Evolutionary conservation across 495 filamentous ascomycete species (phyloP), one percentile per base, ranked within the genome.

Genomic region (Hyaloscypha finlandica): DNA sequence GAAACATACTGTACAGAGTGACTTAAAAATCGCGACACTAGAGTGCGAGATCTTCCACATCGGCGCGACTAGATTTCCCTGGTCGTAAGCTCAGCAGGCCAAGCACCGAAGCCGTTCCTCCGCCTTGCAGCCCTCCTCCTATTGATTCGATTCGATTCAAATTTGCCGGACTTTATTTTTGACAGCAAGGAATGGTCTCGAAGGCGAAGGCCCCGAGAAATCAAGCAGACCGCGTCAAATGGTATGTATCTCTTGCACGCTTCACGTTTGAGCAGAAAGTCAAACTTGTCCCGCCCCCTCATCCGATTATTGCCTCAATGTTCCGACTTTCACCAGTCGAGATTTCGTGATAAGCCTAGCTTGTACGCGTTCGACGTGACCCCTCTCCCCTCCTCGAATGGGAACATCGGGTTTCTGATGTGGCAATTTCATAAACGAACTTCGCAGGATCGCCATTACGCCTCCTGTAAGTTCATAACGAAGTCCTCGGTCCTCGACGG

Each of bases 51-150:
- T 5, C 16, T 22, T 14, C 33, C 29, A 8, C 37, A 65, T 16
- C 54, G 30, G 29, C 54, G 59, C 63, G 54, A 65, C n/a, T 65
- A 42, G 30, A 32, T 8, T 54, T 33, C 31, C 57, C 58, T 29
- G 51, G 59, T 63, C 65, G 51, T 63, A 31, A 35, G 65, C 65
- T 66, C 56, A 67, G 51, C 45, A 55, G 58, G 62, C 65, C 25
- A 25, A 25, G 25, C 25, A 25, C 25, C 25, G 25, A 63, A 56
- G 61, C 65, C 56, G 58, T 2, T 22, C 53, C 52, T 57, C 58
- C 59, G 48, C 59, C 51, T 64, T 55, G 62, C 62, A 64, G 45
- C 58, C 55, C 11, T 33, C 57, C 42, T 30, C 59, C 56, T n/a
- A 37, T 51, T 59, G 37, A 59, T 60, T 60, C 55, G 64, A 66